Base-by-base conservation (phyloP, 495 filamentous ascomycete species). In the Cryomyces minteri region DNA sequence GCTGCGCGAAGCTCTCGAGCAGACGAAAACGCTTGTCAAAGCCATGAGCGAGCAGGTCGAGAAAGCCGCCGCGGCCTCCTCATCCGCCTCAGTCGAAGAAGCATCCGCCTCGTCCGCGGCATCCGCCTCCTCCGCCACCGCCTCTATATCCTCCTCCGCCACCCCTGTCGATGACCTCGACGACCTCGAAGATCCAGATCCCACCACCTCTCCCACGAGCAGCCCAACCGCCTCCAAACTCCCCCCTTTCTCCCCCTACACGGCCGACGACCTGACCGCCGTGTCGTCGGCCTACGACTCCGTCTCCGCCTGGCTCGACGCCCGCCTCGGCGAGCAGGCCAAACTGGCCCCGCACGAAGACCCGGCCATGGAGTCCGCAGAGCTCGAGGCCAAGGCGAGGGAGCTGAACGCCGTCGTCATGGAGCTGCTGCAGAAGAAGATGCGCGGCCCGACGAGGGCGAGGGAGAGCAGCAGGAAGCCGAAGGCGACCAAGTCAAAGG, bases 391-490 rank as follows among this genome's bases (percentile, higher is more conserved):
- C 25, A 73, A 73, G 54, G 64, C 73, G 6, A 69, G 76, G 53
- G 67, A 74, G 60, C 62, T 88, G 28, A 72, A 76, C 55, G 69
- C 74, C 43, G 70, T 71, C 5, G 74, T 82, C 39, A 68, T 82
- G 55, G 77, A 82, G 43, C 67, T 88, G 39, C 66, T 82, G 40
- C 70, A 80, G 69, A 80, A 75, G 69, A 78, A 77, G 54, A 76
- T 87, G 52, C 71, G 68, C 41, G 68, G 47, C 34, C 46, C 50
- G 46, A 40, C 49, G 12, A 51, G 52, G 48, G 10, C 50, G 29
- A 75, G 72, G 65, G 76, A 74, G 60, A 54, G 53, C 5, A 70
- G 66, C 53, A 49, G 61, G 32, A 68, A 66, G 50, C 43, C 49
- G 28, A 51, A 53, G 46, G 10, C 50, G 29, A 75, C 72, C 65